A percentile compares a stretch with the other conserved stretches of the same genome.
Evolutionary conservation across 768 basidiomycete species (phyloP).

Genomic region (Psilocybe tampanensis): DNA sequence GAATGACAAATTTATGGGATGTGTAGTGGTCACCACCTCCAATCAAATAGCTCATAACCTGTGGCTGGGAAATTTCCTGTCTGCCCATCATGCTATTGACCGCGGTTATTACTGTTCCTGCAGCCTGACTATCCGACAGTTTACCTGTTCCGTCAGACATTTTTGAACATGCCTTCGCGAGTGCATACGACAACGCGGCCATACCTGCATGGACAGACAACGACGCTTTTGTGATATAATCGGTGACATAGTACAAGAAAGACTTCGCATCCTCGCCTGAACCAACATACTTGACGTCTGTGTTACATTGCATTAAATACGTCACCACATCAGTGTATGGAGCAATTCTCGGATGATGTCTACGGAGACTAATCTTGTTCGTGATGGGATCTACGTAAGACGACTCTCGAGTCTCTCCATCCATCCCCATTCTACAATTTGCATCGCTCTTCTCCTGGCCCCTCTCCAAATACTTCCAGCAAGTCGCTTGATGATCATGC

Average conservation of each 20-base stretch:
- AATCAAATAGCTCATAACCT: conserved; percentile 28
- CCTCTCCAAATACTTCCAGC: conserved; percentile 16
- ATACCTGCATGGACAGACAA: background rate
- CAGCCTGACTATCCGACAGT: background rate
- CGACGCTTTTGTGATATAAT: conserved; percentile 45
- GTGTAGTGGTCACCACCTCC: conserved; percentile 25
- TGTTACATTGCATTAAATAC: conserved; percentile 37
- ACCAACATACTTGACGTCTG: conserved; percentile 47
- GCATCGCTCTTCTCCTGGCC: conserved; percentile 4
- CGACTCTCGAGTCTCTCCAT: background rate
- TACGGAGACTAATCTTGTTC: background rate
- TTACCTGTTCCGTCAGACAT: background rate
- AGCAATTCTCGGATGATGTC: background rate
- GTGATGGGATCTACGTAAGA: background rate
- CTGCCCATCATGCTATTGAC: conserved; percentile 9
- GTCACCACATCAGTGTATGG: conserved; percentile 24
- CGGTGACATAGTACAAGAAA: conserved; percentile 44
- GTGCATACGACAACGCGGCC: background rate
- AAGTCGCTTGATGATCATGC: conserved; percentile 14
- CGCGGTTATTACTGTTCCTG: background rate
- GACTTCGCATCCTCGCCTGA: conserved; percentile 43
- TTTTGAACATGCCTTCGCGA: background rate
- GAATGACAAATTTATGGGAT: background rate
- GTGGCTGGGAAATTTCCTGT: conserved; percentile 30
- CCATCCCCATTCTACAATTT: conserved; percentile 12